A percentile compares a stretch with the other conserved stretches of the same genome.
These are phyloP conservation scores for Capsella bursapastoris DNA, from an alignment of 345 rosid genomes.

Conservation along the genomic window DNA sequence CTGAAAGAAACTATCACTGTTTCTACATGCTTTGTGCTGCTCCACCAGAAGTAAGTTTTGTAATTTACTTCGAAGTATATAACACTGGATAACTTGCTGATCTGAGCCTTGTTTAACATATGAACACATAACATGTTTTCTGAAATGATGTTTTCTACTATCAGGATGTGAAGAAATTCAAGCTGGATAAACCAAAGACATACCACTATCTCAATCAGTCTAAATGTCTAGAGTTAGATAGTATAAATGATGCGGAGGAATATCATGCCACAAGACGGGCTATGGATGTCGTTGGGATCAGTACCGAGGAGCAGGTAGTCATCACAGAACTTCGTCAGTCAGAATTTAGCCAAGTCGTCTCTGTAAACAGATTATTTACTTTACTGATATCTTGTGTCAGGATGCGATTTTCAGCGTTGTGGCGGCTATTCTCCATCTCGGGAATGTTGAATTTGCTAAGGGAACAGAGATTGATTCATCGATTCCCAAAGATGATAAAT, in stretches of 20 bases:
- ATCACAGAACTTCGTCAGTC: conserved; percentile 16
- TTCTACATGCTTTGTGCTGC: conserved; percentile 99
- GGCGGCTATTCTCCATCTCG: conserved; percentile 96
- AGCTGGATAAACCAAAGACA: conserved; percentile 73
- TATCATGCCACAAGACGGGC: conserved; percentile 85
- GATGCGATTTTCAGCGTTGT: conserved; percentile 76
- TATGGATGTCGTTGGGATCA: conserved; percentile 95
- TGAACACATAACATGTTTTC: conserved; percentile 8
- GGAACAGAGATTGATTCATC: conserved; percentile 92
- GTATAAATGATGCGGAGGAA: conserved; percentile 86
- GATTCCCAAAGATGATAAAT: conserved; percentile 84
- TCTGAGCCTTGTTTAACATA: conserved; percentile 13
- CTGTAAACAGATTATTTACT: conserved; percentile 8
- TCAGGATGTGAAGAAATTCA: conserved; percentile 78
- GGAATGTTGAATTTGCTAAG: conserved; percentile 85
- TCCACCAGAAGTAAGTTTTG: conserved; percentile 76
- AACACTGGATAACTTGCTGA: conserved; percentile 14
- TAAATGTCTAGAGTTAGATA: conserved; percentile 82
- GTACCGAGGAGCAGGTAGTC: conserved; percentile 83
- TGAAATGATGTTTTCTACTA: conserved; percentile 8
- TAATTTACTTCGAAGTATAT: conserved; percentile 22
- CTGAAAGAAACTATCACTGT: conserved; percentile 99
- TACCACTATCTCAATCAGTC: conserved; percentile 97
- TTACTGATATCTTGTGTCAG: conserved; percentile 37
- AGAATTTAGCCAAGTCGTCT: conserved; percentile 32